Evolutionary conservation across 2,329 filamentous ascomycete species (phyloP), one percentile per base, ranked within the genome.

Genomic region (Cladorrhinum sp.): DNA sequence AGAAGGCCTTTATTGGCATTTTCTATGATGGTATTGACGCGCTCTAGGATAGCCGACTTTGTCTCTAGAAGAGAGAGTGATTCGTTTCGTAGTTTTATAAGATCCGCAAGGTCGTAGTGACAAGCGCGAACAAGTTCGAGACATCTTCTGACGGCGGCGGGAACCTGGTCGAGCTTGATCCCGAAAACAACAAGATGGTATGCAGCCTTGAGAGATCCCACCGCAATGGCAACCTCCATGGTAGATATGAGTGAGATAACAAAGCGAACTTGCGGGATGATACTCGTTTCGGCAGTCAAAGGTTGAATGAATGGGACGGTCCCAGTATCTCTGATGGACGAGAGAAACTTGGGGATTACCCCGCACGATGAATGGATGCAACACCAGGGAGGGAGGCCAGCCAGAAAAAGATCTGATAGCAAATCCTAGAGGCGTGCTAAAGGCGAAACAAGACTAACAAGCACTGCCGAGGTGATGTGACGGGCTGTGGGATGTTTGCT

Each of bases 91-190:
- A 74, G 59, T n/a, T 68, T 66, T 38, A 74, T 72, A 18, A 74
- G 67, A n/a, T 71, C 68, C 25, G 73, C 69, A 4, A 74, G 66
- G 51, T 74, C 72, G 6, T 58, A 57, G 27, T 74, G 62, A 55
- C 71, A 74, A n/a, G 68, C 71, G 4, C 68, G 66, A 0, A 74
- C 69, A 7, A 74, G 71, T 23, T 74, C 70, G 16, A 74, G 63
- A 55, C 68, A 69, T 6, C 64, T 64, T 1, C 68, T 66, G 20
- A 73, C 67, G 3, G 69, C 67, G 23, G 65, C 62, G 1, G 71
- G 69, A 9, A 71, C 67, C 10, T 71, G 69, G 5, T 66, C 67
- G 20, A 67, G 60, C 24, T 70, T 66, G 50, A 69, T 64, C 10
- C 50, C 50, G 45, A 63, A 66, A 10, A 63, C 49, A 6, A 65